Evolutionary conservation across 2,329 filamentous ascomycete species (phyloP).

Genomic region (Hirsutella minnesotensis): DNA sequence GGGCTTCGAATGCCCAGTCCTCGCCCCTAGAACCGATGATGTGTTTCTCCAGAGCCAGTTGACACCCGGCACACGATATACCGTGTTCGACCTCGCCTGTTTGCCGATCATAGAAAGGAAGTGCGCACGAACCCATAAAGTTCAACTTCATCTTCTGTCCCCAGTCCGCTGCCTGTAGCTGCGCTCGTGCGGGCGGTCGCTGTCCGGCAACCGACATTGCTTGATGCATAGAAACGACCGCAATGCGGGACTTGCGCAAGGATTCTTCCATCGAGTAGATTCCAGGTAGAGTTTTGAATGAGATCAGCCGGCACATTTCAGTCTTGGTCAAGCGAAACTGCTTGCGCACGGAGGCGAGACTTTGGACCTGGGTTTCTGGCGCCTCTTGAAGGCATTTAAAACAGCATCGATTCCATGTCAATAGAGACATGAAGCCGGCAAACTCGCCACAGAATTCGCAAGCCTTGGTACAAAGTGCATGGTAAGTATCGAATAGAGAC

Average conservation of each 20-base stretch:
- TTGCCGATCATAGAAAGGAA: conserved; percentile 15
- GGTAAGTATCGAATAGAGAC: conserved; percentile 12
- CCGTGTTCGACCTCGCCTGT: conserved; percentile 15
- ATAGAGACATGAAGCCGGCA: conserved; percentile 13
- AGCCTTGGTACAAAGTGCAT: conserved; percentile 13
- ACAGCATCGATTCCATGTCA: conserved; percentile 17
- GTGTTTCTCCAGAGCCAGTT: conserved; percentile 9
- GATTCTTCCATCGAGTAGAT: conserved; percentile 10
- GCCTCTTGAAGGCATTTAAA: conserved; percentile 12
- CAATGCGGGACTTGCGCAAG: conserved; percentile 7
- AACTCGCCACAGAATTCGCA: conserved; percentile 15
- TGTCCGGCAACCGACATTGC: conserved; percentile 7
- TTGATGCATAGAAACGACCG: conserved; percentile 10
- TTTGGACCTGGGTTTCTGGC: conserved; percentile 10
- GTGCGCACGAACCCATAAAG: conserved; percentile 8
- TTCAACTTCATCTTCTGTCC: conserved; percentile 10
- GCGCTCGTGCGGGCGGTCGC: conserved; percentile 2
- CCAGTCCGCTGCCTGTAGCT: conserved; percentile 3
- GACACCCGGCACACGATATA: conserved; percentile 20
- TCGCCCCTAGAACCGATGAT: conserved; percentile 2
- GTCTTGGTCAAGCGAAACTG: conserved; percentile 10
- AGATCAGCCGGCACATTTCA: conserved; percentile 8
- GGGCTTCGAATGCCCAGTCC: conserved; percentile 9
- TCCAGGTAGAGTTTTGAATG: conserved; percentile 13
- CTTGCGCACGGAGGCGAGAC: conserved; percentile 9